Conservation (phyloP, 2,329 filamentous ascomycete species). For the Trichoderma endophyticum region DNA sequence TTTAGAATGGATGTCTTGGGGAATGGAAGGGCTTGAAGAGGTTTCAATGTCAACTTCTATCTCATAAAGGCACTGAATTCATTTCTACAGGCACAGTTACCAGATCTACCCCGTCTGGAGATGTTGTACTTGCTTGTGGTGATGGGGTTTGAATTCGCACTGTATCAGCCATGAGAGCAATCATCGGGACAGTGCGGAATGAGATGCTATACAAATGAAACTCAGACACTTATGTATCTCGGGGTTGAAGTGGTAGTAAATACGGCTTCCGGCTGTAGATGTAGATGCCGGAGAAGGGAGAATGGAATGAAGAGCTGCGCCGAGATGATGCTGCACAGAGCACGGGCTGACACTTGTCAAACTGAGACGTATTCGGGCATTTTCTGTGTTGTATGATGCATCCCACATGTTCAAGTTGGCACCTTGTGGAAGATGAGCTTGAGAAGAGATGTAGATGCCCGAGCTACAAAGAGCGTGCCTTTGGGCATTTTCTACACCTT, state of each 20-base stretch:
- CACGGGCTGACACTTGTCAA: neutral
- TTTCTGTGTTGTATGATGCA: neutral
- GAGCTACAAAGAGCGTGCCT: too few relatives aligned
- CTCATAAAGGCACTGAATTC: too few relatives aligned
- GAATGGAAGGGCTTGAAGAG: too few relatives aligned
- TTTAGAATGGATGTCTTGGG: too few relatives aligned
- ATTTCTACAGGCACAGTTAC: too few relatives aligned
- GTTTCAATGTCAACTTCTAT: too few relatives aligned
- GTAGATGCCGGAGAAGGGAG: neutral
- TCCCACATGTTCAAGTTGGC: neutral
- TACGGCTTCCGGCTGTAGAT: neutral
- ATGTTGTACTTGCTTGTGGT: too few relatives aligned
- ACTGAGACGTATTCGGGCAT: neutral
- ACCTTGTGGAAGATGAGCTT: neutral
- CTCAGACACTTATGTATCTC: neutral
- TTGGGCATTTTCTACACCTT: neutral
- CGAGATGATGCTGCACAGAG: neutral
- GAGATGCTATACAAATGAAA: neutral
- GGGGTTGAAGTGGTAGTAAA: neutral
- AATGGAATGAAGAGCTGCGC: neutral
- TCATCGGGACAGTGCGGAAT: neutral
- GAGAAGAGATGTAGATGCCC: too few relatives aligned
- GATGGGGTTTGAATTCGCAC: too few relatives aligned
- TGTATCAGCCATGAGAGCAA: neutral
- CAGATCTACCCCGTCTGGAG: too few relatives aligned